Percentiles rank a stretch among this genome's conserved stretches.
Conservation (phyloP, 148 eudicot genomes). For the Amaranthus hypochondriacus region DNA sequence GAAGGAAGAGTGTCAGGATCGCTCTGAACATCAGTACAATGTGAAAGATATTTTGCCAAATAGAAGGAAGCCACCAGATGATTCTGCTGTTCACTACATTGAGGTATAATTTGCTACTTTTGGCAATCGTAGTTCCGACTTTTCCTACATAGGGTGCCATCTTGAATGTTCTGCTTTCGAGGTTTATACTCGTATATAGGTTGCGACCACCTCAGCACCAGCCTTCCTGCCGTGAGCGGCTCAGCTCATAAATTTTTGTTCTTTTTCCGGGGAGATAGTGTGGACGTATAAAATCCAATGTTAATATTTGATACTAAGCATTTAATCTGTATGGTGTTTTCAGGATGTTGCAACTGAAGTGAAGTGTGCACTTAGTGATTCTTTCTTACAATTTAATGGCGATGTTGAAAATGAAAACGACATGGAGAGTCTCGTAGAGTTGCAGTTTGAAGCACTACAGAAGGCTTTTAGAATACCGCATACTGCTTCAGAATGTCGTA, state of each 20-base stretch:
- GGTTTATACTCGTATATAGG: too few species aligned
- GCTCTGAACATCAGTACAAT: slow-evolving; percentile 39
- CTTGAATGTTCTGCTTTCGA: neutral
- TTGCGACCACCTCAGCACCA: too few species aligned
- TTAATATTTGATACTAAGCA: neutral
- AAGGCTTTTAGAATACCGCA: slow-evolving; percentile 79
- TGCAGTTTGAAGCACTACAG: slow-evolving; percentile 78
- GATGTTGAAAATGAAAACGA: slow-evolving; percentile 58
- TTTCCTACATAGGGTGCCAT: neutral
- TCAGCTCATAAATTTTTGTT: neutral
- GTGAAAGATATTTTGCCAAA: slow-evolving; percentile 64
- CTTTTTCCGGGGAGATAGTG: neutral
- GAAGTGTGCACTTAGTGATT: slow-evolving; percentile 44
- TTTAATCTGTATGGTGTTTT: neutral
- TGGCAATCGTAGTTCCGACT: neutral
- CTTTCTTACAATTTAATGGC: slow-evolving; percentile 62
- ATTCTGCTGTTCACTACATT: slow-evolving; percentile 53
- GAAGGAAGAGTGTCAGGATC: slow-evolving; percentile 31
- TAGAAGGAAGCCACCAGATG: slow-evolving; percentile 52
- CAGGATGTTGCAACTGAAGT: slow-evolving; percentile 76
- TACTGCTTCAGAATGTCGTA: slow-evolving; percentile 68
- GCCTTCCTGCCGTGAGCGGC: too few species aligned
- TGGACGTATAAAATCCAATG: neutral
- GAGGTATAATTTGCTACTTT: slow-evolving; percentile 48
- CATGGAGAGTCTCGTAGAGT: slow-evolving; percentile 64